Base-by-base conservation (phyloP, 2,329 filamentous ascomycete genomes). In the Knoxdaviesia proteae region DNA sequence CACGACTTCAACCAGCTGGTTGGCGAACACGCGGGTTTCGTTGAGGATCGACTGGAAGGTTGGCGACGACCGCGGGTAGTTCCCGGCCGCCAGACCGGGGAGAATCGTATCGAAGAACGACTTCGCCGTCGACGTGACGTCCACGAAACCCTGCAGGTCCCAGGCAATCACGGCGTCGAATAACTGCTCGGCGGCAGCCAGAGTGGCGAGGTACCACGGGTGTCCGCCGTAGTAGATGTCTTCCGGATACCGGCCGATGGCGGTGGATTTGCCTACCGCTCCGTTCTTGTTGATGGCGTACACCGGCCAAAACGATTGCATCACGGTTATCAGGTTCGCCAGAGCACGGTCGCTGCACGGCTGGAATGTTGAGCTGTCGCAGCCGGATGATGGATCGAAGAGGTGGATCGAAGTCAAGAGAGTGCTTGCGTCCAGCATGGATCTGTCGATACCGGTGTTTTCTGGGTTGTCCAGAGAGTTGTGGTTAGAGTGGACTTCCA, bases 171-270 rank as follows among this genome's bases (percentile, higher is more conserved):
- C 52, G 1, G 83, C 78, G 50, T 81, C 77, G 55, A 86, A 88
- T 3, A 92, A 68, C 53, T 82, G 77, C 58, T 90, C 83, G 3
- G 82, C 84, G 0, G 80, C 80, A 2, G 80, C 81, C 32, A 84
- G 65, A 1, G 80, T 88, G 50, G 70, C 70, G 8, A 88, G 66
- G 51, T 84, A 82, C 83, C 83, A 90, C 1, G 83, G 83, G 56
- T 90, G 86, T 1, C 81, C 82, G 46, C 73, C 73, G 56, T 77
- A 80, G 58, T 88, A 90, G 4, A 65, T 58, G 50, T 92, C 82
- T 55, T 83, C 78, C 0, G 74, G 59, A 53, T 84, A 84, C 46
- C 80, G 64, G 38, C 80, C 79, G 5, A 80, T 62, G 6, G 73
- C 68, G 7, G 74, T 65, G 6, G 78, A 78, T 10, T 59, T 57